Percentiles rank a stretch among this genome's conserved stretches.
phyloP scores from a whole-genome alignment of 441 rosid genomes.

The Raphanus hybrid region DNA sequence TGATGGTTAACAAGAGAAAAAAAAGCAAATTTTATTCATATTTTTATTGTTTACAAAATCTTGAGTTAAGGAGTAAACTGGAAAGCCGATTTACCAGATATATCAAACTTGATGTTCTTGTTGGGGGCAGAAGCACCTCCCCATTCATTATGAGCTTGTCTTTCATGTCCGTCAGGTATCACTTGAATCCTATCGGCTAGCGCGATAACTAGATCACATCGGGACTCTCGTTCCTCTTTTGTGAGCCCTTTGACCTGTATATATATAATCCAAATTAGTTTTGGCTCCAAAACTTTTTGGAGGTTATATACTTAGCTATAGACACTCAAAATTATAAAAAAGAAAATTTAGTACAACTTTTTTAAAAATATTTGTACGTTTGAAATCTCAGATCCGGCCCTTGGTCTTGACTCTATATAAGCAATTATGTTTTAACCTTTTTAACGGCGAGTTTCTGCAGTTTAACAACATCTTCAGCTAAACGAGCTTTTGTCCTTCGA shows the following conservation, averaged over 20 bases:
- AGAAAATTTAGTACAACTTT: too few relatives aligned
- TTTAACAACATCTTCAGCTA: constrained; percentile 62
- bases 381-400: too few relatives aligned
- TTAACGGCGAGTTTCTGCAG: constrained; percentile 59
- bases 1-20: constrained; percentile 25
- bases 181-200: constrained; percentile 59
- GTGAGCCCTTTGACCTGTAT: constrained; percentile 66
- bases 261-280: background rate
- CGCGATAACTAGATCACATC: constrained; percentile 53
- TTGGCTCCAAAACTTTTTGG: too few relatives aligned
- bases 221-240: constrained; percentile 53
- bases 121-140: constrained; percentile 51
- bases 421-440: constrained; percentile 46
- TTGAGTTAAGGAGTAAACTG: background rate
- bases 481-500: constrained; percentile 62
- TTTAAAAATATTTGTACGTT: too few relatives aligned
- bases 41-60: constrained; percentile 6
- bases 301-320: too few relatives aligned
- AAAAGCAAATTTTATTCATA: constrained; percentile 17
- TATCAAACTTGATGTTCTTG: constrained; percentile 59
- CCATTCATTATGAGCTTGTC: constrained; percentile 55
- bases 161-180: constrained; percentile 55
- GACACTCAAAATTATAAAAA: too few relatives aligned
- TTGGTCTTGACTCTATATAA: too few relatives aligned
- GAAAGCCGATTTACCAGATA: constrained; percentile 50